Conservation (phyloP, 2,329 filamentous ascomycete genomes). For the Neofusicoccum sp. region DNA sequence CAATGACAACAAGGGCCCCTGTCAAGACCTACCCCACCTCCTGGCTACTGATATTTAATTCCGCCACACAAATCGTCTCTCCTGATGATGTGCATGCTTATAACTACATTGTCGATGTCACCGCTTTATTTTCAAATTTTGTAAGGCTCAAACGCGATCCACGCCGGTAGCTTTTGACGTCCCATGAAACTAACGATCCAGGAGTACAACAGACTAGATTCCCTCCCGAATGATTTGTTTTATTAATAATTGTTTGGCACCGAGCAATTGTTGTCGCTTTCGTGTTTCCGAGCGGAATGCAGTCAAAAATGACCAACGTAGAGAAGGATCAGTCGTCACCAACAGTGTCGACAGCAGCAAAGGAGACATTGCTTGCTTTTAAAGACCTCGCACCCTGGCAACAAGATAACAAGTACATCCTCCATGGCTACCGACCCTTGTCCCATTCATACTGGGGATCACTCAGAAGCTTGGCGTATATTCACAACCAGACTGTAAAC, state of each 20-base stretch:
- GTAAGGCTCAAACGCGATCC: not conserved
- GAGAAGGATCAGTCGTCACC: not conserved
- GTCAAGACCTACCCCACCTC: not conserved
- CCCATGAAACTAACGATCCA: no score
- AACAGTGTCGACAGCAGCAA: no score
- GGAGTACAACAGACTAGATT: no score
- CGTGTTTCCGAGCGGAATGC: no score
- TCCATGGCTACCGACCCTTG: conserved; percentile 64
- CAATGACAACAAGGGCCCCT: not conserved
- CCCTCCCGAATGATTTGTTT: no score
- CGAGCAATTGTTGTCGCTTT: no score
- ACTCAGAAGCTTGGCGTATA: conserved; percentile 60
- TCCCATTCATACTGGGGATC: conserved; percentile 64
- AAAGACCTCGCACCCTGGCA: conserved; percentile 48
- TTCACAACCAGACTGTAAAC: conserved; percentile 72
- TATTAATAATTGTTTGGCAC: no score
- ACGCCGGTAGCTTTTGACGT: no score
- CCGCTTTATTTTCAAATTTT: not conserved
- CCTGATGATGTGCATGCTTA: not conserved
- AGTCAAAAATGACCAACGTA: not conserved
- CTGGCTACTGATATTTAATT: not conserved
- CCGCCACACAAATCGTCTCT: not conserved
- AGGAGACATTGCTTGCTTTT: not conserved
- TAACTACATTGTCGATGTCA: not conserved
- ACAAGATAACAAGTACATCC: conserved; percentile 70